Base-by-base conservation (phyloP, 2,329 filamentous ascomycete genomes). In the Fusarium torreyae region DNA sequence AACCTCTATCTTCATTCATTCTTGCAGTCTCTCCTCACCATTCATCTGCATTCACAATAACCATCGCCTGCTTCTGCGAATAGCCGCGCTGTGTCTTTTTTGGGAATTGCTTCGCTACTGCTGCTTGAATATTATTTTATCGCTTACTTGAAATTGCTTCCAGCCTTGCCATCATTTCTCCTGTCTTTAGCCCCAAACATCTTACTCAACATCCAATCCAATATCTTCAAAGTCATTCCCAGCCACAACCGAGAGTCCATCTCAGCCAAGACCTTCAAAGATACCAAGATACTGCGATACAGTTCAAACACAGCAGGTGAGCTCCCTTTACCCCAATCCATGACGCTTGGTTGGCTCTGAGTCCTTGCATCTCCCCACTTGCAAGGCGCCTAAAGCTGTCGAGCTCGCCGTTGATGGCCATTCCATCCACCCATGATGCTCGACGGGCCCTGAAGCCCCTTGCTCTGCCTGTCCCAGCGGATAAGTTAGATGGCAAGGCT, bases 231-330 rank as follows among this genome's bases (percentile, higher is more conserved):
- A 59, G 36, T 55, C 46, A 58, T 52, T 52, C 50, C 57, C 64
- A 73, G 70, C 60, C 70, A 66, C 69, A 69, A 50, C 56, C 57
- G 45, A 69, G 48, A 59, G 62, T 48, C 44, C 66, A 49, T 51
- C 50, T 67, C 18, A 60, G 49, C 57, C 55, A 63, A 55, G 45
- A 18, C 63, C 34, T 18, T 31, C 55, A 40, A 31, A 31, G 28
- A 31, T 31, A 31, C 28, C 39, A 54, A 61, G 45, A 68, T 55
- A 63, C 61, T 38, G 15, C 26, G 18, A 57, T 36, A 39, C 28
- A 31, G 28, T 31, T 38, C 43, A 50, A 36, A 43, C 38, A 31
- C 50, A 51, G 31, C 26, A 69, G 66, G 66, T 57, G 48, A 67
- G 66, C 43, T 68, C 57, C 54, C 24, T 57, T 51, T 58, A 57